Conservation (phyloP, 2,329 filamentous ascomycete species). For the Diaporthe sp. region DNA sequence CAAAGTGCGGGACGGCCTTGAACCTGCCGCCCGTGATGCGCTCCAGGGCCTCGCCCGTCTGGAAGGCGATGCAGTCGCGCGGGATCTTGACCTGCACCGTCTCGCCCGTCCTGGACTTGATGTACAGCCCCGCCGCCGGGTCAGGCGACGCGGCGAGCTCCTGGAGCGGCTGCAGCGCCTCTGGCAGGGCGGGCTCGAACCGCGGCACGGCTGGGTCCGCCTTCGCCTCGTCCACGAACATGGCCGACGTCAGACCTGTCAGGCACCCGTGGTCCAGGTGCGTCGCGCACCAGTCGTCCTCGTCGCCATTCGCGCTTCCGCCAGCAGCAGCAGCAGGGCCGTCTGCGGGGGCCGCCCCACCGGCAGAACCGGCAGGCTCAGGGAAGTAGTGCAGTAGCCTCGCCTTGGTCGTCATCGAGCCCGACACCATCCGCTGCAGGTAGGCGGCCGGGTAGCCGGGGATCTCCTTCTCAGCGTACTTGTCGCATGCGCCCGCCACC, state of each 20-base stretch:
- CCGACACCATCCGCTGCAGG: slow-evolving; percentile 87
- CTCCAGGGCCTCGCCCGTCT: slow-evolving; percentile 93
- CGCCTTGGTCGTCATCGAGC: slow-evolving; percentile 91
- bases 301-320: slow-evolving; percentile 57
- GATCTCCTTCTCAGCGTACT: slow-evolving; percentile 85
- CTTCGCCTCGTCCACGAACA: slow-evolving; percentile 88
- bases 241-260: slow-evolving; percentile 92
- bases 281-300: slow-evolving; percentile 95
- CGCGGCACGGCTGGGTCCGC: slow-evolving; percentile 49
- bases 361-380: slow-evolving; percentile 53
- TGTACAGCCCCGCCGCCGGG: slow-evolving; percentile 90
- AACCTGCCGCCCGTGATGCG: slow-evolving; percentile 92
- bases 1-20: slow-evolving; percentile 96
- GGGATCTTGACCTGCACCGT: slow-evolving; percentile 95
- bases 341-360: slow-evolving; percentile 47
- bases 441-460: slow-evolving; percentile 82
- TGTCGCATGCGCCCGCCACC: slow-evolving; percentile 91
- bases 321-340: slow-evolving; percentile 50
- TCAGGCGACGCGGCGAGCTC: slow-evolving; percentile 86
- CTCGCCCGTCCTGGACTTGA: slow-evolving; percentile 85
- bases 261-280: slow-evolving; percentile 94
- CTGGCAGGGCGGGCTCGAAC: slow-evolving; percentile 53
- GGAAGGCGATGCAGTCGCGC: slow-evolving; percentile 91
- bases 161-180: slow-evolving; percentile 64
- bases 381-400: slow-evolving; percentile 95